A percentile compares a stretch with the other conserved stretches of the same genome.
Conservation (phyloP, 306 rosid genomes). For the Astragalus membranaceus region DNA sequence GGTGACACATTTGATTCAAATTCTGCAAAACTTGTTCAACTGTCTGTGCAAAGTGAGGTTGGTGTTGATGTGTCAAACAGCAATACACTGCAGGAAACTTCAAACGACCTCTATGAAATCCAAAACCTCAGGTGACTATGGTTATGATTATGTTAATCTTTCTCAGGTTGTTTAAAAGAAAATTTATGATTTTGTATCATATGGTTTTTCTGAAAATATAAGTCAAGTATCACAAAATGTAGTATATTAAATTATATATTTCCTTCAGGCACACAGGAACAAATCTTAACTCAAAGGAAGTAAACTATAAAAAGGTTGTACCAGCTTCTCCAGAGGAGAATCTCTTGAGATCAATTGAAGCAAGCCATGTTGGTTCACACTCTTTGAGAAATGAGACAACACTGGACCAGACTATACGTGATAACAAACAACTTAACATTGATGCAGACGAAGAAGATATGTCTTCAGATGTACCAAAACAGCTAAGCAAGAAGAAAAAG, state of each 20-base stretch:
- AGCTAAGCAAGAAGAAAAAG: slow-evolving; percentile 21
- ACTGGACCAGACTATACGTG: slow-evolving; percentile 18
- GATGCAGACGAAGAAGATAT: not conserved
- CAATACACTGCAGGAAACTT: slow-evolving; percentile 23
- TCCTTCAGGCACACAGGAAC: slow-evolving; percentile 43
- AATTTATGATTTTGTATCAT: not conserved
- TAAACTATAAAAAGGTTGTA: slow-evolving; percentile 51
- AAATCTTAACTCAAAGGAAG: slow-evolving; percentile 47
- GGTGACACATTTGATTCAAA: slow-evolving; percentile 13
- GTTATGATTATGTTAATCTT: not conserved
- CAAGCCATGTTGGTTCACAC: slow-evolving; percentile 17
- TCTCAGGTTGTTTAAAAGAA: not conserved
- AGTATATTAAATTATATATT: not conserved
- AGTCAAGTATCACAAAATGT: not conserved
- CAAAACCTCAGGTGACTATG: slow-evolving; percentile 42
- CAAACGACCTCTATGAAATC: slow-evolving; percentile 25
- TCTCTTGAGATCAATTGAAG: slow-evolving; percentile 26
- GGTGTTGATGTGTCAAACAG: slow-evolving; percentile 7
- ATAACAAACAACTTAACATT: slow-evolving; percentile 4
- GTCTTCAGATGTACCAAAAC: slow-evolving; percentile 11
- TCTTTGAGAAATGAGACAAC: slow-evolving; percentile 21
- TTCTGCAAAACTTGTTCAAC: slow-evolving; percentile 25
- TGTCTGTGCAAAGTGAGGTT: slow-evolving; percentile 15
- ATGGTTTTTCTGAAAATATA: not conserved
- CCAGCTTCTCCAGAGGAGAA: slow-evolving; percentile 54